Conservation (phyloP, 225 moss, liverwort and hornwort species). For the Bryoerythrophyllum caledonicum region DNA sequence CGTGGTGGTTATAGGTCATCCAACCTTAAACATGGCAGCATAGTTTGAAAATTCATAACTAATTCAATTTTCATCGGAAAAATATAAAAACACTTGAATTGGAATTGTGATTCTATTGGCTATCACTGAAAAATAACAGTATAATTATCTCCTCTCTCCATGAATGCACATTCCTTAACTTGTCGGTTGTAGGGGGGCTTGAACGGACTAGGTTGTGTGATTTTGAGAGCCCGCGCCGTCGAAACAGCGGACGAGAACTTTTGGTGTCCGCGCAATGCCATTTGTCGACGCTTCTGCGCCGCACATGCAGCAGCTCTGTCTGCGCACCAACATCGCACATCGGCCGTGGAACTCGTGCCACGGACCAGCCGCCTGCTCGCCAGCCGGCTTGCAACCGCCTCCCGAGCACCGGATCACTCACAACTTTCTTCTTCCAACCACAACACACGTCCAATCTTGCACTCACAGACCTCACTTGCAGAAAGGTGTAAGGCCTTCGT, state of each 20-base stretch:
- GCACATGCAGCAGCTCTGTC: background rate
- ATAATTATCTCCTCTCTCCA: too few relatives aligned
- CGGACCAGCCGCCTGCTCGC: background rate
- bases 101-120: too few relatives aligned
- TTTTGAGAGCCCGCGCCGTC: too few relatives aligned
- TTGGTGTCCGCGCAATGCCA: slow-evolving; percentile 1
- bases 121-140: too few relatives aligned
- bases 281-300: slow-evolving; percentile 3
- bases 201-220: background rate
- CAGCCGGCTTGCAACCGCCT: background rate
- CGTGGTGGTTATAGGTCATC: too few relatives aligned
- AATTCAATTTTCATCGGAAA: too few relatives aligned
- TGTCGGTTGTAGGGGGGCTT: too few relatives aligned
- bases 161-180: too few relatives aligned
- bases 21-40: too few relatives aligned
- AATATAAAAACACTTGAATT: too few relatives aligned
- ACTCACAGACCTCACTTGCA: background rate
- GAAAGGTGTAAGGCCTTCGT: too few relatives aligned
- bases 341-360: background rate
- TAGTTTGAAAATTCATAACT: too few relatives aligned
- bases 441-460: background rate
- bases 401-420: background rate
- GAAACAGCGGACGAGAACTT: background rate
- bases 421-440: background rate
- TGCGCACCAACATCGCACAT: background rate